Conservation (phyloP, 306 rosid species). For the Malus sieversii region DNA sequence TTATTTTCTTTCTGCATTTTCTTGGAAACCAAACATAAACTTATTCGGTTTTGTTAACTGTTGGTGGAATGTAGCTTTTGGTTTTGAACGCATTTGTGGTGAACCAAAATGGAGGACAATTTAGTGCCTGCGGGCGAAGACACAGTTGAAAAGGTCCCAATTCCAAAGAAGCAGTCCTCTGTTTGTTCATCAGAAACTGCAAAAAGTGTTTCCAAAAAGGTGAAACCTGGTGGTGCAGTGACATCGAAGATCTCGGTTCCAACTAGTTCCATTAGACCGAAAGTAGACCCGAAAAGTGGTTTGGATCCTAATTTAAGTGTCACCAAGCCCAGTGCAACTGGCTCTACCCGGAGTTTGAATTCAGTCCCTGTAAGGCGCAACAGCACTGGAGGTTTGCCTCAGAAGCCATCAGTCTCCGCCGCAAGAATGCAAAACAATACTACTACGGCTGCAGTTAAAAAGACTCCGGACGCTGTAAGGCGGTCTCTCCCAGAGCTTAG, state of each 20-base stretch:
- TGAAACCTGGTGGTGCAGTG: slow-evolving; percentile 26
- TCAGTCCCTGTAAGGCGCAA: slow-evolving; percentile 53
- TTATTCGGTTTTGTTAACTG: not conserved
- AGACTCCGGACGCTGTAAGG: slow-evolving; percentile 35
- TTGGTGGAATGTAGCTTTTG: slow-evolving; percentile 8
- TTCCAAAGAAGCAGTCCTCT: slow-evolving; percentile 16
- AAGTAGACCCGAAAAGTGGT: slow-evolving; percentile 33
- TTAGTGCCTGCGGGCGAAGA: slow-evolving; percentile 32
- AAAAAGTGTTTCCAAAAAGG: slow-evolving; percentile 26
- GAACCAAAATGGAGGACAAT: slow-evolving; percentile 54
- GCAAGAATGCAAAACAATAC: slow-evolving; percentile 15
- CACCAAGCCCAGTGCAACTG: slow-evolving; percentile 35
- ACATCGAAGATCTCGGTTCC: slow-evolving; percentile 22
- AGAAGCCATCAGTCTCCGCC: slow-evolving; percentile 44
- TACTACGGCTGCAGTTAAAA: slow-evolving; percentile 24
- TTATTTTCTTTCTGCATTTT: not conserved
- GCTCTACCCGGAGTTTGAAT: slow-evolving; percentile 34
- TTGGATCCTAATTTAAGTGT: slow-evolving; percentile 27
- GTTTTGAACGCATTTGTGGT: slow-evolving; percentile 3
- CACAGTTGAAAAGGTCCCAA: slow-evolving; percentile 25
- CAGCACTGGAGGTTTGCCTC: slow-evolving; percentile 65
- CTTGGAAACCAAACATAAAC: slow-evolving; percentile 1
- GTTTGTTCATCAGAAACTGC: slow-evolving; percentile 25
- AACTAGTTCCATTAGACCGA: slow-evolving; percentile 35
- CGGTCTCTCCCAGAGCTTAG: slow-evolving; percentile 70